Conservation (phyloP, 164 flowering plant species). For the Annona squamosa region DNA sequence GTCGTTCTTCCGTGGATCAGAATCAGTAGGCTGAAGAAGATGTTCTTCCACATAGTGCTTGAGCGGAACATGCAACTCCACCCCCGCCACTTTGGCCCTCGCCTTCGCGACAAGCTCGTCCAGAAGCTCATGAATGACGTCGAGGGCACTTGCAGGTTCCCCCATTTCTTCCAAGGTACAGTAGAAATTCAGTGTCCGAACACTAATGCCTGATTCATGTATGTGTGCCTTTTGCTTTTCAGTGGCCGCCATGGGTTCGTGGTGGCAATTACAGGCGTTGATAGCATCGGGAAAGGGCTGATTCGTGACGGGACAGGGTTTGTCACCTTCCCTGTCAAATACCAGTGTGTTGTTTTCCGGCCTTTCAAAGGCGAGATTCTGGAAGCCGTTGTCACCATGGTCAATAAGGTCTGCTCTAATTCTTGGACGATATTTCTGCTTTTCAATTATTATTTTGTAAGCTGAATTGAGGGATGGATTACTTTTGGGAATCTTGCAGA, state of each 20-base stretch:
- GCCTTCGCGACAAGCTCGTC: conserved; percentile 70
- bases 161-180: not conserved
- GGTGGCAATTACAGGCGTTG: conserved; percentile 89
- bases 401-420: conserved; percentile 60
- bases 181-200: not conserved
- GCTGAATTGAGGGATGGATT: not conserved
- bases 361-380: conserved; percentile 95
- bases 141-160: conserved; percentile 94
- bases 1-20: too few species aligned
- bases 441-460: not conserved
- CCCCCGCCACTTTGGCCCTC: conserved; percentile 88
- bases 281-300: conserved; percentile 77
- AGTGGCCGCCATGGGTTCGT: conserved; percentile 95
- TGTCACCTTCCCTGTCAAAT: conserved; percentile 85
- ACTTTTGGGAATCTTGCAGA: conserved; percentile 33
- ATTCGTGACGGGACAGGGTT: conserved; percentile 93
- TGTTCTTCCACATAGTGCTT: conserved; percentile 92
- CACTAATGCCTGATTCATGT: not conserved
- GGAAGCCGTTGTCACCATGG: conserved; percentile 96
- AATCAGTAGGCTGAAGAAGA: conserved; percentile 16
- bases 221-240: conserved; percentile 1
- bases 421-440: not conserved
- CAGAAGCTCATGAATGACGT: conserved; percentile 95
- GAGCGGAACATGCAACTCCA: conserved; percentile 94
- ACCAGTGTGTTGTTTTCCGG: conserved; percentile 84